Evolutionary conservation across 345 rosid genomes (phyloP).

Genomic region (Garcia nutans): DNA sequence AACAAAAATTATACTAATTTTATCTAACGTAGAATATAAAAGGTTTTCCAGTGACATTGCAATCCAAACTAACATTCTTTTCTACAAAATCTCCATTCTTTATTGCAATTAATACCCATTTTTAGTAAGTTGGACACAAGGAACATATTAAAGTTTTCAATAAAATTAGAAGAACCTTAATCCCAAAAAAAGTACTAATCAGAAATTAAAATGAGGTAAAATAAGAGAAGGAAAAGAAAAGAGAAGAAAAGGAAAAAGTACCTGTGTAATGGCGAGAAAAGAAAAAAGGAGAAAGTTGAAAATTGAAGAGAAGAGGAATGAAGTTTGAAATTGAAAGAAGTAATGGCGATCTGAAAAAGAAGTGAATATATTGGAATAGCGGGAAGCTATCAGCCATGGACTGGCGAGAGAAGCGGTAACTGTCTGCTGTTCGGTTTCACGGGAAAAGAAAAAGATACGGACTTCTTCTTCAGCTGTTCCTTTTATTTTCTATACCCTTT

Average conservation of each 20-base stretch:
- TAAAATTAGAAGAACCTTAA: no score
- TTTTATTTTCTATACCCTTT: neutral
- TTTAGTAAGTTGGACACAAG: no score
- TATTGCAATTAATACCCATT: no score
- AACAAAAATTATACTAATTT: neutral
- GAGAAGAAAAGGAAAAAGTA: neutral
- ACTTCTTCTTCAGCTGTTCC: neutral
- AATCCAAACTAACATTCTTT: no score
- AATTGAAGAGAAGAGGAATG: neutral
- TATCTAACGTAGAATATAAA: neutral
- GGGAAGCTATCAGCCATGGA: neutral
- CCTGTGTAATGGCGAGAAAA: no score
- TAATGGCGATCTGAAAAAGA: neutral
- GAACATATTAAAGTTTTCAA: no score
- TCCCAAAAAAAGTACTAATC: no score
- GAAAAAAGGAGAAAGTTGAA: neutral
- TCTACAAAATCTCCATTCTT: no score
- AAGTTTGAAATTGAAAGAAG: neutral
- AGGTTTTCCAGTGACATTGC: no score
- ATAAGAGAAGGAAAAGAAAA: no score
- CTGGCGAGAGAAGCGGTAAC: constrained; percentile 5
- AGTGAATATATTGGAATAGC: neutral
- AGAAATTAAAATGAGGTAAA: no score
- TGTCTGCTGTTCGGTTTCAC: neutral
- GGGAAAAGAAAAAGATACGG: no score